phyloP scores from a whole-genome alignment of 2,329 filamentous ascomycete species.

The Calonectria fujianensis region DNA sequence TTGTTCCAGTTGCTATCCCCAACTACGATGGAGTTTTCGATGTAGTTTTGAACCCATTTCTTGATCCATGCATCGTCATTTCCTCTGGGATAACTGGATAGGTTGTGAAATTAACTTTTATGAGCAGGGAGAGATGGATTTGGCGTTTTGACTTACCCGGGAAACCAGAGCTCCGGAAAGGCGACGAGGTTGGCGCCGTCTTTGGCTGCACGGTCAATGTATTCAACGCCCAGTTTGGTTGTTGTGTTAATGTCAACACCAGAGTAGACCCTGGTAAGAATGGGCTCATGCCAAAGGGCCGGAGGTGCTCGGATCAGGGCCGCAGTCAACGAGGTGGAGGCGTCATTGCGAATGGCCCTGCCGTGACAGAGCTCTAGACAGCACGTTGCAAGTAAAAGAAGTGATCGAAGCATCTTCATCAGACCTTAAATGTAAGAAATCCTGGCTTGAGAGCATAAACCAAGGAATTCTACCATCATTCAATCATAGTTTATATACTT shows the following conservation, averaged over 20 bases:
- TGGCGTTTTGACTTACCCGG: constrained; percentile 4
- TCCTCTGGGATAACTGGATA: constrained; percentile 10
- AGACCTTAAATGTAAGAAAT: background rate
- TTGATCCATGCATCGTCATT: constrained; percentile 31
- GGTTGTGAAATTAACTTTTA: background rate
- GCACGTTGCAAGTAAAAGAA: background rate
- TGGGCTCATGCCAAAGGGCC: constrained; percentile 28
- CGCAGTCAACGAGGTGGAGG: constrained; percentile 35
- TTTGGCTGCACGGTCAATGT: constrained; percentile 20
- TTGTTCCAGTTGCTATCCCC: constrained; percentile 29
- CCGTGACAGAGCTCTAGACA: background rate
- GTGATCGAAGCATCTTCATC: background rate
- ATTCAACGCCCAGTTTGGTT: constrained; percentile 19
- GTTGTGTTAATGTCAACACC: constrained; percentile 29
- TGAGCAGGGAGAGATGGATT: background rate
- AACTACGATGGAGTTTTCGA: constrained; percentile 24
- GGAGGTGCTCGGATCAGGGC: constrained; percentile 29
- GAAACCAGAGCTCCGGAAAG: constrained; percentile 29
- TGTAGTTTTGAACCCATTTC: constrained; percentile 26
- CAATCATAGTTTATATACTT: background rate
- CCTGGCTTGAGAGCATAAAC: background rate
- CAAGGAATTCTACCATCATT: no score
- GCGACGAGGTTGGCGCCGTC: constrained; percentile 28
- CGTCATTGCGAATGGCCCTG: background rate
- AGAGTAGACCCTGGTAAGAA: constrained; percentile 21